Evolutionary conservation across 306 rosid genomes (phyloP).

Genomic region (Cicer arietinum): DNA sequence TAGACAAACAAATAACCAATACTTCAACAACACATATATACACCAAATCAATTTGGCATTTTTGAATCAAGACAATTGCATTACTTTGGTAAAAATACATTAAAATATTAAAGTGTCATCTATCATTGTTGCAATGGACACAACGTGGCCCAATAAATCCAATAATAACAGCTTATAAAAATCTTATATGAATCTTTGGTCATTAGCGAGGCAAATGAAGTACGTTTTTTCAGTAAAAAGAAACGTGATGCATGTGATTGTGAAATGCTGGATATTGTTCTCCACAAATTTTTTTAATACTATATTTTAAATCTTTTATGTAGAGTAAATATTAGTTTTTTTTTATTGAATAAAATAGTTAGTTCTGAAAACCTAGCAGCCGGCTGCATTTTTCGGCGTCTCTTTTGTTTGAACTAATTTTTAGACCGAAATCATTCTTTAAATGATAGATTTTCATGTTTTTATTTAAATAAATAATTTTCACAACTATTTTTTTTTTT

Average conservation of each 20-base stretch:
- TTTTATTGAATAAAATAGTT: too few species aligned
- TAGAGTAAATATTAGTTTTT: neutral
- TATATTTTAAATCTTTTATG: neutral
- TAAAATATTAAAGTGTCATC: neutral
- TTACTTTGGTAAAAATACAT: neutral
- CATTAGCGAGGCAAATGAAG: neutral
- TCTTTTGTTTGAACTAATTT: too few species aligned
- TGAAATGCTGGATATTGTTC: neutral
- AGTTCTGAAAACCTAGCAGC: too few species aligned
- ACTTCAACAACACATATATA: neutral
- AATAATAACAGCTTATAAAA: neutral
- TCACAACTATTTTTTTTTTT: too few species aligned
- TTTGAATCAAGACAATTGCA: neutral
- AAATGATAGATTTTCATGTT: too few species aligned
- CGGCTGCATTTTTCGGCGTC: too few species aligned
- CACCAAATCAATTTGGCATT: neutral
- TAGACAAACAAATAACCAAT: neutral
- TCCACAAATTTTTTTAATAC: constrained; percentile 12
- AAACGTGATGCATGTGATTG: neutral
- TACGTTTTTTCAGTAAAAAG: neutral
- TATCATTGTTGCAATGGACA: neutral
- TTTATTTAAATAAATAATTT: too few species aligned
- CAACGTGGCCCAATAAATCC: neutral
- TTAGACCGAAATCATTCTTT: too few species aligned
- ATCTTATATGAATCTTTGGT: neutral